Percentiles rank a stretch among this genome's conserved stretches.
phyloP scores from a whole-genome alignment of 2,329 filamentous ascomycete genomes.

The Alternaria sp. region DNA sequence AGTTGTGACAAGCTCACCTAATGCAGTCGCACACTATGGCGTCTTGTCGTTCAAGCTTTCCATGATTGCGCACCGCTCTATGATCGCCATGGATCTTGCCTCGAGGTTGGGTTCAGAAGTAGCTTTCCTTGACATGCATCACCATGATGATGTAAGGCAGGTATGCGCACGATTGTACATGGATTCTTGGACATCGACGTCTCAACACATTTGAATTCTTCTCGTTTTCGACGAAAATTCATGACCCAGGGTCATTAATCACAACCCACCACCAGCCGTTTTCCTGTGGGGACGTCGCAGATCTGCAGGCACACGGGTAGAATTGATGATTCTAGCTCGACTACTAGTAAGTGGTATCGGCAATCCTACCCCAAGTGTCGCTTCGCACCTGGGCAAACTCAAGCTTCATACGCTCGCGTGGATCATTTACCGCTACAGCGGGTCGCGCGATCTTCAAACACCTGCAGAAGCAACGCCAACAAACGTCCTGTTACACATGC shows the following conservation, averaged over 20 bases:
- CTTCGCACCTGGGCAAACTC: not conserved
- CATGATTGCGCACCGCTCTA: not conserved
- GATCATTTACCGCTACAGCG: constrained; percentile 2
- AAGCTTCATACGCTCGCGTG: not conserved
- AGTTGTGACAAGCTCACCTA: not conserved
- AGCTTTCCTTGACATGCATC: not conserved
- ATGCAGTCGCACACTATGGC: not conserved
- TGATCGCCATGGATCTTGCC: not conserved
- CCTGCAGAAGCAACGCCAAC: not conserved
- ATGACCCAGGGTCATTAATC: not conserved
- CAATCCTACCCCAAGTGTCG: not conserved
- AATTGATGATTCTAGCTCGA: not conserved
- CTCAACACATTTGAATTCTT: not conserved
- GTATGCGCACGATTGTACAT: not conserved
- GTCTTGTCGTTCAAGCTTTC: not conserved
- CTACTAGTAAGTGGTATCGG: not conserved
- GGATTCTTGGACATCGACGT: not conserved
- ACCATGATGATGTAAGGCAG: not conserved
- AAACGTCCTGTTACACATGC: not conserved
- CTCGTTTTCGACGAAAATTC: not conserved
- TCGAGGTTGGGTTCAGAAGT: not conserved
- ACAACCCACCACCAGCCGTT: not conserved
- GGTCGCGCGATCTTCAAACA: not conserved
- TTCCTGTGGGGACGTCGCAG: not conserved
- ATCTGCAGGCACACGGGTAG: not conserved